Evolutionary conservation across 169 alveolate species (phyloP).

Genomic region (Ichthyophthirius multifiliis): DNA sequence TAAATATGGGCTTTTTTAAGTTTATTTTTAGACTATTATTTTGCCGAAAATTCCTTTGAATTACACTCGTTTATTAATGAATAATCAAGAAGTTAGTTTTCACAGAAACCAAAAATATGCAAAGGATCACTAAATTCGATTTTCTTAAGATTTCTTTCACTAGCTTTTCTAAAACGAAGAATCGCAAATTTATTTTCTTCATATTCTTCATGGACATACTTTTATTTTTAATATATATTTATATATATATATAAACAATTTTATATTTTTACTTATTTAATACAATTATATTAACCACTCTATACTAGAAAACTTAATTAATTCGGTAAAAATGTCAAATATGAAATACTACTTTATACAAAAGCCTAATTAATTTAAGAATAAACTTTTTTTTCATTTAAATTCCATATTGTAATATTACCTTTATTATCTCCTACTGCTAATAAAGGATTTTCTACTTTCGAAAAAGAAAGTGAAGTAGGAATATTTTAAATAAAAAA

Average conservation of each 20-base stretch:
- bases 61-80: slow-evolving; percentile 1
- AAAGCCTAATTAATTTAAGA: neutral
- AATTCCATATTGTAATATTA: neutral
- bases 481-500: neutral
- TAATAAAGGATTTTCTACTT: neutral
- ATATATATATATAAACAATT: neutral
- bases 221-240: neutral
- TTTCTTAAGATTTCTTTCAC: neutral
- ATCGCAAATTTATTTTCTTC: slow-evolving; percentile 7
- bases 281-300: neutral
- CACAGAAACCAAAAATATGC: neutral
- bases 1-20: neutral
- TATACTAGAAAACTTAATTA: neutral
- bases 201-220: neutral
- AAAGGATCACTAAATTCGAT: neutral
- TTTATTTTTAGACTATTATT: neutral
- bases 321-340: neutral
- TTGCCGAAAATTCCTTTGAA: neutral
- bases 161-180: neutral
- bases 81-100: neutral
- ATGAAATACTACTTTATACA: neutral
- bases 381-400: slow-evolving; percentile 10
- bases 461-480: slow-evolving; percentile 10
- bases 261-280: neutral
- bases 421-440: slow-evolving; percentile 19